Conservation (phyloP, 2,329 filamentous ascomycete species). For the Exophiala sideris region DNA sequence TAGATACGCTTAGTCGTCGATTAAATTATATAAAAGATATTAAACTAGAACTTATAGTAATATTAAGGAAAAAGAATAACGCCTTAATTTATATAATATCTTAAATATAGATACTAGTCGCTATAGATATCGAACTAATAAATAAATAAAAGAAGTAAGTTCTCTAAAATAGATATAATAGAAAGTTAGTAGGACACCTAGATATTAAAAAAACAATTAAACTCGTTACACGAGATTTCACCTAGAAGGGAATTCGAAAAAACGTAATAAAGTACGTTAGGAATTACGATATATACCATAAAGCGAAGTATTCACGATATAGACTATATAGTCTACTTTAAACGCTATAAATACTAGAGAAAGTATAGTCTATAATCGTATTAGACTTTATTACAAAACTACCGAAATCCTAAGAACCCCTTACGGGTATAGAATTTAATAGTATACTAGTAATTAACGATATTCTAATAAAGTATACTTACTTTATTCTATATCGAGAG, state of each 20-base stretch:
- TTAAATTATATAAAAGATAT: constrained; percentile 14
- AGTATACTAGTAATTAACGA: background rate
- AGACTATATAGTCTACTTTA: constrained; percentile 6
- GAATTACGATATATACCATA: constrained; percentile 6
- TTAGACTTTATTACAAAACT: constrained; percentile 11
- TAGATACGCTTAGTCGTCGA: constrained; percentile 6
- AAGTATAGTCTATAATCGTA: background rate
- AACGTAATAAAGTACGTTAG: constrained; percentile 10
- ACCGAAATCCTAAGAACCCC: constrained; percentile 4
- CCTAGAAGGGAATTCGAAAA: constrained; percentile 10
- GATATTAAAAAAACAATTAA: constrained; percentile 17
- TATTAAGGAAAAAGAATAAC: constrained; percentile 4
- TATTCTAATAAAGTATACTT: background rate
- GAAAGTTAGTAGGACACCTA: constrained; percentile 1
- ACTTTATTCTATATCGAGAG: constrained; percentile 1
- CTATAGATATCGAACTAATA: background rate
- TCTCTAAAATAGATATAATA: constrained; percentile 8
- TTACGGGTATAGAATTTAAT: constrained; percentile 3
- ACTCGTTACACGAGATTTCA: constrained; percentile 8
- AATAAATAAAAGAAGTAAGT: constrained; percentile 6
- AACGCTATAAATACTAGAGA: background rate
- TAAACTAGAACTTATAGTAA: background rate
- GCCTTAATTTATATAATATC: too few relatives aligned
- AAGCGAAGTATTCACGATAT: constrained; percentile 7
- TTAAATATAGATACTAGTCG: background rate